Conservation (phyloP, 257 asterid species). For the Nicotiana tabacum region DNA sequence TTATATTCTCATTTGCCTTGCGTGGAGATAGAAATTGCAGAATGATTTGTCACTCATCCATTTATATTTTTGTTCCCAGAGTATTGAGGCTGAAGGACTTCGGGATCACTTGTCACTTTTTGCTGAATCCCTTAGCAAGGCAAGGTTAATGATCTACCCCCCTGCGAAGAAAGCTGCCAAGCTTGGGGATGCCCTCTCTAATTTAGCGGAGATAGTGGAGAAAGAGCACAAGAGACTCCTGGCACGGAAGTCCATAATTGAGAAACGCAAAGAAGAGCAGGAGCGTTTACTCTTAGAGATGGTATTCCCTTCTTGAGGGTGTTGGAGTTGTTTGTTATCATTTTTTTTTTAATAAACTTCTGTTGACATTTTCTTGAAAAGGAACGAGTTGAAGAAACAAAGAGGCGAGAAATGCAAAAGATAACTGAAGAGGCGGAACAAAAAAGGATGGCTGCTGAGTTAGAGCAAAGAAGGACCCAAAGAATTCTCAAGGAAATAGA, state of each 20-base stretch:
- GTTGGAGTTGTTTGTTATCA: neutral
- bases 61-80: constrained; percentile 35
- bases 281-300: constrained; percentile 77
- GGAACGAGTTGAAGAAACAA: constrained; percentile 87
- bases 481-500: constrained; percentile 77
- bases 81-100: constrained; percentile 69
- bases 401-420: constrained; percentile 63
- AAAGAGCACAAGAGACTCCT: constrained; percentile 86
- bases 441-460: constrained; percentile 66
- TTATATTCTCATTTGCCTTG: neutral
- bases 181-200: constrained; percentile 43
- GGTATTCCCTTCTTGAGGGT: constrained; percentile 35
- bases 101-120: constrained; percentile 55
- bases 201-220: constrained; percentile 62
- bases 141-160: constrained; percentile 54
- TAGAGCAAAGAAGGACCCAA: constrained; percentile 68
- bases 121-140: constrained; percentile 61
- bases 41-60: neutral
- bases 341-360: neutral
- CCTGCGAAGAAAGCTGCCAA: constrained; percentile 39
- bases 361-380: constrained; percentile 19
- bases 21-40: neutral
- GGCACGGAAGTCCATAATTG: constrained; percentile 74
- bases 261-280: constrained; percentile 94
- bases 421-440: constrained; percentile 66